phyloP scores from a whole-genome alignment of 2,329 filamentous ascomycete genomes.

The Elsinoe arachidis region DNA sequence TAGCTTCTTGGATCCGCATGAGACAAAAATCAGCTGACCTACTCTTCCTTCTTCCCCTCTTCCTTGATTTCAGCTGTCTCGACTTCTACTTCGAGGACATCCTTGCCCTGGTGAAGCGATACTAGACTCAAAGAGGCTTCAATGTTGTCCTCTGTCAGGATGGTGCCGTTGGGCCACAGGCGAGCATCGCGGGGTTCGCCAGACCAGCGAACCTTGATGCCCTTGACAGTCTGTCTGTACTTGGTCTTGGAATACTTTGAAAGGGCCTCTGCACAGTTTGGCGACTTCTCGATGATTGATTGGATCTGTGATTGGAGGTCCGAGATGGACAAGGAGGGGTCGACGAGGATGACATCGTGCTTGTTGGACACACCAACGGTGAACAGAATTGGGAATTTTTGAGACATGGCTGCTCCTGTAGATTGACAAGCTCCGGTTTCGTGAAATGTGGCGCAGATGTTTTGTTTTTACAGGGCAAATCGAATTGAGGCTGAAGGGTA shows the following conservation, averaged over 20 bases:
- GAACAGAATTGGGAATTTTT: slow-evolving; percentile 28
- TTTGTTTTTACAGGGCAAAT: not conserved
- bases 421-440: not conserved
- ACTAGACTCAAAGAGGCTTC: slow-evolving; percentile 27
- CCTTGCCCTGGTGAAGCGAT: slow-evolving; percentile 25
- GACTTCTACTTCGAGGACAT: slow-evolving; percentile 29
- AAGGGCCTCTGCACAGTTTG: slow-evolving; percentile 16
- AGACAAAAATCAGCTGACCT: slow-evolving; percentile 1
- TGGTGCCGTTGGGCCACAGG: slow-evolving; percentile 27
- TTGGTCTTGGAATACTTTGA: slow-evolving; percentile 29
- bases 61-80: not conserved
- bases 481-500: not conserved
- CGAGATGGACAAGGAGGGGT: slow-evolving; percentile 20
- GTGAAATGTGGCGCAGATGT: not conserved
- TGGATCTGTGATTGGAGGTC: slow-evolving; percentile 21
- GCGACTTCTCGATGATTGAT: slow-evolving; percentile 13
- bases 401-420: slow-evolving; percentile 3
- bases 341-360: slow-evolving; percentile 28
- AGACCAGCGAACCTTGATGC: slow-evolving; percentile 28
- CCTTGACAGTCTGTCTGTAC: slow-evolving; percentile 22
- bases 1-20: not conserved
- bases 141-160: slow-evolving; percentile 28
- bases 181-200: slow-evolving; percentile 25
- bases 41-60: slow-evolving; percentile 3
- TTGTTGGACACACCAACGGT: slow-evolving; percentile 27